phyloP scores from a whole-genome alignment of 768 basidiomycete species.

The Clitopilus passeckerianus region DNA sequence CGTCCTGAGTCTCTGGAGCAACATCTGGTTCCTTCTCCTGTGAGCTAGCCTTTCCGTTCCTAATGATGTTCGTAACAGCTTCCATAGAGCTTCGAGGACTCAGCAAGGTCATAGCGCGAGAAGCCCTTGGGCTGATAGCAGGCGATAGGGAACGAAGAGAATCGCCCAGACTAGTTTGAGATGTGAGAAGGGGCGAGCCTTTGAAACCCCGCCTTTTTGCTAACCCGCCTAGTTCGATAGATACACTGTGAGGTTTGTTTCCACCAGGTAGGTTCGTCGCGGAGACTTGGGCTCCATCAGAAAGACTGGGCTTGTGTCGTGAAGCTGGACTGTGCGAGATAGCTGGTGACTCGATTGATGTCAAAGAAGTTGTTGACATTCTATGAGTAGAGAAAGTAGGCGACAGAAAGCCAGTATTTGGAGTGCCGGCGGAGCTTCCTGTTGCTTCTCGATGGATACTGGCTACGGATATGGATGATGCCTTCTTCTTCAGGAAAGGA shows the following conservation, averaged over 20 bases:
- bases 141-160: constrained; percentile 16
- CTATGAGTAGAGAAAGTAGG: neutral
- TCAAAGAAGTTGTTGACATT: neutral
- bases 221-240: constrained; percentile 15
- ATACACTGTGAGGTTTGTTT: neutral
- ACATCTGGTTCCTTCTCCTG: constrained; percentile 10
- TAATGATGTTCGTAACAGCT: constrained; percentile 18
- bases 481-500: neutral
- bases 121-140: constrained; percentile 12
- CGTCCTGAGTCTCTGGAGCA: constrained; percentile 12
- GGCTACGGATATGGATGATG: neutral
- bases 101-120: constrained; percentile 2
- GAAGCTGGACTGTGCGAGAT: neutral
- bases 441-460: neutral
- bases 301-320: neutral
- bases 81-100: constrained; percentile 15
- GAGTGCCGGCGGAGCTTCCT: neutral
- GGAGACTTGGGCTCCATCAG: neutral
- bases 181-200: constrained; percentile 19
- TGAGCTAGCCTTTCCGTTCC: constrained; percentile 12
- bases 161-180: constrained; percentile 7
- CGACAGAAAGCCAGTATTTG: neutral
- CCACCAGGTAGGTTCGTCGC: neutral
- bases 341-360: neutral
- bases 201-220: constrained; percentile 26